A percentile compares a stretch with the other conserved stretches of the same genome.
Conservation (phyloP, 2,329 filamentous ascomycete species). For the Lecanosticta acicola region DNA sequence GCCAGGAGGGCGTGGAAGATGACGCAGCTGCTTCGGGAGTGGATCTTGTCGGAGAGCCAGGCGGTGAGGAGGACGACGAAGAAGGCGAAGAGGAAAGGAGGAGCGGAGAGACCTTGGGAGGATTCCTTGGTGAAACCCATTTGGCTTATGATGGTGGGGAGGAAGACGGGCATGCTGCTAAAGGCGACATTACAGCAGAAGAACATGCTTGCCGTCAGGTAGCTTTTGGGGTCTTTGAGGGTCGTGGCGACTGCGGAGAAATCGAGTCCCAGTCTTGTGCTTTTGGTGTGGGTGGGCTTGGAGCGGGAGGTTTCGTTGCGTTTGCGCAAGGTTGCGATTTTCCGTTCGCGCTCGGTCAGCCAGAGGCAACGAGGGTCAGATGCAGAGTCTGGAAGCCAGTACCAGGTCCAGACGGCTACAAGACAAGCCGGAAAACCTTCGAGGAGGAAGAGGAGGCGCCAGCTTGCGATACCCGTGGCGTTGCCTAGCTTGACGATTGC, state of each 20-base stretch:
- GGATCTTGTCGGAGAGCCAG: conserved; percentile 62
- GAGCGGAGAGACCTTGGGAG: conserved; percentile 73
- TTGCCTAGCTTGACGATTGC: conserved; percentile 65
- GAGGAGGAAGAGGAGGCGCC: conserved; percentile 77
- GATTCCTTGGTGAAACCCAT: conserved; percentile 66
- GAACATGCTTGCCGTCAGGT: conserved; percentile 74
- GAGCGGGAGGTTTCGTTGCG: conserved; percentile 38
- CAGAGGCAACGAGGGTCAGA: conserved; percentile 35
- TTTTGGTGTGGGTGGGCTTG: background rate
- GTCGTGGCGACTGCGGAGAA: conserved; percentile 54
- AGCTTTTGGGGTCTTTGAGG: conserved; percentile 62
- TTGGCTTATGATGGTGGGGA: conserved; percentile 55
- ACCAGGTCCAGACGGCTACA: conserved; percentile 67
- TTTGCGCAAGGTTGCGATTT: conserved; percentile 66
- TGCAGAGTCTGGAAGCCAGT: conserved; percentile 70
- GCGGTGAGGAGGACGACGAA: conserved; percentile 65
- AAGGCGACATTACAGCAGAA: conserved; percentile 86
- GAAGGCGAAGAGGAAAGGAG: conserved; percentile 75
- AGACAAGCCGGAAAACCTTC: conserved; percentile 81
- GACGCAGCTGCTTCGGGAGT: conserved; percentile 60
- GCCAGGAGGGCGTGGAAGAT: conserved; percentile 65
- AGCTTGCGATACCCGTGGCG: conserved; percentile 63
- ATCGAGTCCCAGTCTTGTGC: conserved; percentile 27
- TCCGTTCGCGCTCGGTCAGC: conserved; percentile 43
- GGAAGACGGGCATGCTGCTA: conserved; percentile 78